phyloP scores from a whole-genome alignment of 208 protist species.

The Trypanosoma melophagium region DNA sequence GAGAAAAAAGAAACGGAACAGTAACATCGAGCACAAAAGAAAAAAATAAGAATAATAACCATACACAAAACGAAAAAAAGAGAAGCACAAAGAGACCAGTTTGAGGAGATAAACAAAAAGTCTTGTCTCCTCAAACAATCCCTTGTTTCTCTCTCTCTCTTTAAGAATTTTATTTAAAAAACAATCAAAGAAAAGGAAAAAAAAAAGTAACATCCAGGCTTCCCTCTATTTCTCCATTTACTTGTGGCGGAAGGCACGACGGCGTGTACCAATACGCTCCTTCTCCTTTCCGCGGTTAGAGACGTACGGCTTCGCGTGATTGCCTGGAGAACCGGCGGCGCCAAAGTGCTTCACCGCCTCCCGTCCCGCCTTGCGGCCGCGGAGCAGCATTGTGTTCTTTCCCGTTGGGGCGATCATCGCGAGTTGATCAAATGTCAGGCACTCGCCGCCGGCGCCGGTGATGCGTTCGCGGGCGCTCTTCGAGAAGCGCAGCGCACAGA shows the following conservation, averaged over 20 bases:
- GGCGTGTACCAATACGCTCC: conserved; percentile 75
- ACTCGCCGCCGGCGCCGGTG: conserved; percentile 97
- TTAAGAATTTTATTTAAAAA: background rate
- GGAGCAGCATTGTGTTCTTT: conserved; percentile 97
- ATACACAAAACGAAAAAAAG: conserved; percentile 2
- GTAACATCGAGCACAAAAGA: background rate
- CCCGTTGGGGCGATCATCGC: conserved; percentile 96
- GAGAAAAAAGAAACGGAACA: conserved; percentile 23
- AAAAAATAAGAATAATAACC: background rate
- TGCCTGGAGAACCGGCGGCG: conserved; percentile 93
- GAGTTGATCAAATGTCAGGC: conserved; percentile 99
- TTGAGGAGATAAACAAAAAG: background rate
- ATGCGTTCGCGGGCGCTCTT: conserved; percentile 98
- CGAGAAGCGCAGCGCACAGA: conserved; percentile 99
- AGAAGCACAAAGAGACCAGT: background rate
- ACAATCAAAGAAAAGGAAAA: conserved; percentile 11
- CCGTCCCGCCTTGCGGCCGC: conserved; percentile 94
- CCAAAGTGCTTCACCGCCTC: conserved; percentile 99
- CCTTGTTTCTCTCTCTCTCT: background rate
- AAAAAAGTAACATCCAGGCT: conserved; percentile 18
- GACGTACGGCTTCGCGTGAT: conserved; percentile 90
- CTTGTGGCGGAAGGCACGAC: conserved; percentile 31
- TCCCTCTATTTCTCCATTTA: conserved; percentile 8
- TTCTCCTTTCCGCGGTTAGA: conserved; percentile 71
- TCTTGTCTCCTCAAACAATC: background rate